Evolutionary conservation across 2,329 filamentous ascomycete genomes (phyloP).

Genomic region (Alternaria postmessia): DNA sequence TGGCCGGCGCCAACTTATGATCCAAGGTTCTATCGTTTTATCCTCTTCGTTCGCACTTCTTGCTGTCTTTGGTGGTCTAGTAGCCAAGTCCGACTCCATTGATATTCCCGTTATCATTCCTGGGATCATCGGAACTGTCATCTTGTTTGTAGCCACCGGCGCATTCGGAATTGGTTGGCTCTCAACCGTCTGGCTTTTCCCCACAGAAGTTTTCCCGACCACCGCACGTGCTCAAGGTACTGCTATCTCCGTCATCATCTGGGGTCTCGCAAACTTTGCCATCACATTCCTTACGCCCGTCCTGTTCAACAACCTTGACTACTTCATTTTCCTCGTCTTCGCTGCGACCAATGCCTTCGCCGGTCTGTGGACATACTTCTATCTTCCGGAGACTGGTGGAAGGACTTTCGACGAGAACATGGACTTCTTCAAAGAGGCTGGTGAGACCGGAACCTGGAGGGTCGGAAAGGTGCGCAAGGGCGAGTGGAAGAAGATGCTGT

Average conservation of each 20-base stretch:
- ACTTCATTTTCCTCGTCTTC: conserved; percentile 66
- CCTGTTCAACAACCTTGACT: conserved; percentile 67
- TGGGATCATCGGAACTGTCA: conserved; percentile 61
- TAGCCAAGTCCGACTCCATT: conserved; percentile 49
- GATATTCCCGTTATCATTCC: conserved; percentile 53
- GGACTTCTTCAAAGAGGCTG: conserved; percentile 64
- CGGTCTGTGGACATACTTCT: conserved; percentile 63
- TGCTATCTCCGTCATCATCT: conserved; percentile 63
- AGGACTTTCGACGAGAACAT: conserved; percentile 68
- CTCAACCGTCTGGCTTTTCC: conserved; percentile 66
- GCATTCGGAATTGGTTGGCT: conserved; percentile 70
- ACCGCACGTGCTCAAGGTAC: conserved; percentile 64
- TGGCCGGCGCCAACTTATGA: conserved; percentile 62
- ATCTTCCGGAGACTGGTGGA: conserved; percentile 64
- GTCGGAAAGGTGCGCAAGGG: conserved; percentile 63
- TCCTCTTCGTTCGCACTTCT: conserved; percentile 61
- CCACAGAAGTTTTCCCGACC: conserved; percentile 66
- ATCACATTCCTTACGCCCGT: conserved; percentile 66
- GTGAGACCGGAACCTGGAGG: conserved; percentile 61
- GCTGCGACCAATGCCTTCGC: conserved; percentile 63
- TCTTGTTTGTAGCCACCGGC: conserved; percentile 65
- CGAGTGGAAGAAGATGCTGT: conserved; percentile 58
- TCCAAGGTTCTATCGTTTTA: conserved; percentile 61
- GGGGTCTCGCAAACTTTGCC: conserved; percentile 66
- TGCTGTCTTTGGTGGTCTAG: conserved; percentile 60